Evolutionary conservation across 2,329 filamentous ascomycete genomes (phyloP).

Genomic region (Phyllosticta citrichinensis): DNA sequence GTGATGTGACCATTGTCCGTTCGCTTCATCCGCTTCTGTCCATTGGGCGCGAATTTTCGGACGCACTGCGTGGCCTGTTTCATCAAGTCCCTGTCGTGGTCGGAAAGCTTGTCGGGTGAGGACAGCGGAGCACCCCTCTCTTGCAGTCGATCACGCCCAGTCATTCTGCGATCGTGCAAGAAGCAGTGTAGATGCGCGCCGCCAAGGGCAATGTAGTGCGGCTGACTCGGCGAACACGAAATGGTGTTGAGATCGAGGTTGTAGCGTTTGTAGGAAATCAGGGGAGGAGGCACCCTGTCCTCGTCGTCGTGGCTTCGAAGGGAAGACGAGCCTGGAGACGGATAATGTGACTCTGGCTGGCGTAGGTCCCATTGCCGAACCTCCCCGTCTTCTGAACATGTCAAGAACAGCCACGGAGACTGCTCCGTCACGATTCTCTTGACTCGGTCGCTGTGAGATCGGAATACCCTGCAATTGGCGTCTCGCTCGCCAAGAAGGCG

Average conservation of each 20-base stretch:
- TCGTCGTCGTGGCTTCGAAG: conserved; percentile 24
- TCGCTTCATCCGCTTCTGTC: conserved; percentile 43
- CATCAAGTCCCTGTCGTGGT: conserved; percentile 44
- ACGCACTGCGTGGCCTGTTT: conserved; percentile 54
- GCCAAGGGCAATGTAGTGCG: conserved; percentile 59
- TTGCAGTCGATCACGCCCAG: conserved; percentile 46
- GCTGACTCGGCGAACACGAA: conserved; percentile 56
- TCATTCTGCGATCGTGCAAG: conserved; percentile 58
- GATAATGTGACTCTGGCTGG: conserved; percentile 55
- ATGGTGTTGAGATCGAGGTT: conserved; percentile 57
- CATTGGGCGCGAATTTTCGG: conserved; percentile 53
- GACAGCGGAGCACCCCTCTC: conserved; percentile 43
- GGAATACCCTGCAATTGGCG: conserved; percentile 53
- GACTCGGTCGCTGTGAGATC: conserved; percentile 54
- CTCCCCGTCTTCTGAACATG: conserved; percentile 60
- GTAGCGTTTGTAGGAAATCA: conserved; percentile 57
- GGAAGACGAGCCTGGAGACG: conserved; percentile 14
- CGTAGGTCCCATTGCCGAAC: conserved; percentile 60
- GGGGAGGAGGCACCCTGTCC: conserved; percentile 48
- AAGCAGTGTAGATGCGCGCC: conserved; percentile 61
- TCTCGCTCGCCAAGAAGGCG: conserved; percentile 47
- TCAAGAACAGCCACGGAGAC: conserved; percentile 57
- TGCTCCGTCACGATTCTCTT: conserved; percentile 62
- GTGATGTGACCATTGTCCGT: conserved; percentile 56
- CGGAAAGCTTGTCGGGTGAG: conserved; percentile 31